Percentiles rank a stretch among this genome's conserved stretches.
Conservation (phyloP, 495 filamentous ascomycete genomes). For the Penicillium odoratum region DNA sequence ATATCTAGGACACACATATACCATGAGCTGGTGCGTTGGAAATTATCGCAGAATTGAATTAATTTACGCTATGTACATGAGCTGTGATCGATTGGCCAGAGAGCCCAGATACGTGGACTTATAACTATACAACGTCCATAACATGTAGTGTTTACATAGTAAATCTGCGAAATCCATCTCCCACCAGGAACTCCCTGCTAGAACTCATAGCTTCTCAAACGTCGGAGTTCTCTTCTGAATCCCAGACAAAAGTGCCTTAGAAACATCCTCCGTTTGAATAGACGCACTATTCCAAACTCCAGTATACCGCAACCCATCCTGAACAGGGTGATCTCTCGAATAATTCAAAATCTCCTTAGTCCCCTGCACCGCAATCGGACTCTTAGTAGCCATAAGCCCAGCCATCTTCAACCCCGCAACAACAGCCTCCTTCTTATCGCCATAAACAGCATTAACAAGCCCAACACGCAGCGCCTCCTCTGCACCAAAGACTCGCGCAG, state of each 20-base stretch:
- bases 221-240: constrained; percentile 76
- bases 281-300: constrained; percentile 82
- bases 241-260: constrained; percentile 69
- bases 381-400: constrained; percentile 70
- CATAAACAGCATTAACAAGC: constrained; percentile 77
- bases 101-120: not conserved
- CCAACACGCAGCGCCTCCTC: constrained; percentile 81
- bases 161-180: too few relatives aligned
- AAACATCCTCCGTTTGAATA: constrained; percentile 78
- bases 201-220: constrained; percentile 78
- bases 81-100: not conserved
- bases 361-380: constrained; percentile 86
- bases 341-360: constrained; percentile 94
- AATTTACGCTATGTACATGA: not conserved
- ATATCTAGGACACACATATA: not conserved
- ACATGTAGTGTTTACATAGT: too few relatives aligned
- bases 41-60: not conserved
- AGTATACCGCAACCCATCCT: constrained; percentile 82
- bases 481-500: constrained; percentile 72
- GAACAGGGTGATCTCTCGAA: constrained; percentile 72
- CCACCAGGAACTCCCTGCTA: not conserved
- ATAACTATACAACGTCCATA: not conserved
- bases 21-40: not conserved
- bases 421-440: constrained; percentile 61
- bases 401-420: constrained; percentile 66